Evolutionary conservation across 106 monocot genomes (phyloP), one percentile per base, ranked within the genome.

Genomic region (Acanthochlamys bracteata): DNA sequence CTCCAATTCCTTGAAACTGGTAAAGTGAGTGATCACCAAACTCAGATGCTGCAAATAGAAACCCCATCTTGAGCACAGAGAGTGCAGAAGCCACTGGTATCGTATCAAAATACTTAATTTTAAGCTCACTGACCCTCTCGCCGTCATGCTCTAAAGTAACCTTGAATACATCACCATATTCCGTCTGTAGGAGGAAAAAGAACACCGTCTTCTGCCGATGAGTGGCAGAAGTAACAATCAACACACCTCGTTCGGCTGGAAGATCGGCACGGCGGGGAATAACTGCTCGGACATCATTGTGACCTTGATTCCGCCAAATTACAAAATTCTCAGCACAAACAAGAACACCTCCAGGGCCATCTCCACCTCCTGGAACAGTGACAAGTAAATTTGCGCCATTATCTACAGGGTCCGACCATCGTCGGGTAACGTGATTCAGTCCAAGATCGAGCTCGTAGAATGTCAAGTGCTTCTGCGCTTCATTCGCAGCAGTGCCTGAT

Each of bases 391-490:
- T 90, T 13, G 96, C 96, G 7, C 96, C 96, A 23, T 96, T 96
- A 58, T 96, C 96, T 10, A 96, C 71, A 0, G 96, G 90, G 56
- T 96, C 96, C 0, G 90, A 80, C 88, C 87, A 90, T 58, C 87
- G 87, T 16, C 96, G 73, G 17, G 96, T 87, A 21, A 96, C 96
- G 41, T 96, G 96, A 61, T 96, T 96, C 53, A 98, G 80, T 11
- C 96, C 96, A 9, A 91, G 74, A 54, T 98, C 96, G 24, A 98
- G 91, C 73, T 98, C 96, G n/a, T 98, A 98, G 72, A 91, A 98
- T 10, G 96, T 98, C 22, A 98, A 82, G 64, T 88, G 85, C 76
- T 98, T 98, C 83, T 98, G 96, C 7, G 96, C 96, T 8, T 91
- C 88, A 3, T 66, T 66, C 8, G 96, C 91, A 10, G 96, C 88